Evolutionary conservation across 2,329 filamentous ascomycete species (phyloP), one percentile per base, ranked within the genome.

Genomic region (Venturia nashicola): DNA sequence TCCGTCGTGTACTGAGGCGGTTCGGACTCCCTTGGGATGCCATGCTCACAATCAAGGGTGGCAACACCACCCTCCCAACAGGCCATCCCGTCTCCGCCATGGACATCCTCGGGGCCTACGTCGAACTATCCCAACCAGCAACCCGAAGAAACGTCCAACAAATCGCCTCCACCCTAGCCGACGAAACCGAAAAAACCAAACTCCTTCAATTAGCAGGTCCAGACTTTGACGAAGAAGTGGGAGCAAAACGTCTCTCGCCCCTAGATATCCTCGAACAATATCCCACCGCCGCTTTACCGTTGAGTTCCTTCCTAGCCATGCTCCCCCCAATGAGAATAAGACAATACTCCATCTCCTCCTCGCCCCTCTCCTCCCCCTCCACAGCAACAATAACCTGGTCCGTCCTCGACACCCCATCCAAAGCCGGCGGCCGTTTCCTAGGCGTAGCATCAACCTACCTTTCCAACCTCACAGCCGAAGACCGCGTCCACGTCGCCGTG

Each of bases 321-420:
- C 81, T 91, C 0, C 87, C 88, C 1, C 86, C 89, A 0, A 89
- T 94, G 85, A 85, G 88, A 36, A 80, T 89, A 46, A 82, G 88
- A n/a, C 86, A 90, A 72, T 91, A 91, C 77, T 89, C 86, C 40
- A 90, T 92, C 70, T 91, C 88, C 0, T 91, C 88, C 0, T 90
- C 88, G 0, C 87, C 88, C 0, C 78, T 90, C 0, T 78, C 77
- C 66, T 80, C 86, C 66, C 78, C 82, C 0, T 76, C 75, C 12
- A 78, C 78, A 65, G 81, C 82, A 61, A 86, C 86, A 0, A 79
- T 92, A 34, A 91, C 87, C 3, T 91, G 88, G 75, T 80, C 81
- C 3, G 80, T 91, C 0, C 79, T 89, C 61, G 80, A 86, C 59
- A 77, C 63, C 18, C 59, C 59, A 9, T 63, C 61, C 57, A 40